A percentile compares a stretch with the other conserved stretches of the same genome.
phyloP scores from a whole-genome alignment of 1,284 basidiomycete genomes.

The Boletus subluridellus region DNA sequence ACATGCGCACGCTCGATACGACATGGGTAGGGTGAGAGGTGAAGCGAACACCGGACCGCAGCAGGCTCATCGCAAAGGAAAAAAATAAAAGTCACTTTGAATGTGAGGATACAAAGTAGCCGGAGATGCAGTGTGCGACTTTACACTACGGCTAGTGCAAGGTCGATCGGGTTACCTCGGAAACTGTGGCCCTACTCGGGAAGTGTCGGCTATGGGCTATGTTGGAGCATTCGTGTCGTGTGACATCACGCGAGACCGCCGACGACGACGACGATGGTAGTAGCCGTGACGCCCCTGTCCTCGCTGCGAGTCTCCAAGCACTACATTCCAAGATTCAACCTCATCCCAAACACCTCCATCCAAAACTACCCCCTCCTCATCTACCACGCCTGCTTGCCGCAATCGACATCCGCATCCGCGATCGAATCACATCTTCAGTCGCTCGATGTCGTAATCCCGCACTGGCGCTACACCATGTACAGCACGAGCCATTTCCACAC shows the following conservation, averaged over 20 bases:
- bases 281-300: background rate
- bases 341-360: slow-evolving; percentile 6
- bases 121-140: background rate
- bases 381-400: slow-evolving; percentile 17
- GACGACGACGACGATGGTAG: background rate
- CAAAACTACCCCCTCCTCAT: slow-evolving; percentile 15
- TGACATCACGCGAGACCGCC: background rate
- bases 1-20: slow-evolving; percentile 27
- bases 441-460: slow-evolving; percentile 34
- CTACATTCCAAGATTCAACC: background rate
- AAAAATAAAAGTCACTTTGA: background rate
- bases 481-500: slow-evolving; percentile 42
- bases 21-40: background rate
- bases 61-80: slow-evolving; percentile 19
- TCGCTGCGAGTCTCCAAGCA: slow-evolving; percentile 5
- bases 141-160: background rate
- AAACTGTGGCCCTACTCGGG: background rate
- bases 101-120: background rate
- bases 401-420: slow-evolving; percentile 18
- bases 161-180: slow-evolving; percentile 19
- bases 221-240: too few species aligned
- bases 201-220: too few species aligned
- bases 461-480: slow-evolving; percentile 44
- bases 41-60: slow-evolving; percentile 9
- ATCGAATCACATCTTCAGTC: slow-evolving; percentile 34